Base-by-base conservation (phyloP, 2,329 filamentous ascomycete genomes). In the Diaporthe eres region DNA sequence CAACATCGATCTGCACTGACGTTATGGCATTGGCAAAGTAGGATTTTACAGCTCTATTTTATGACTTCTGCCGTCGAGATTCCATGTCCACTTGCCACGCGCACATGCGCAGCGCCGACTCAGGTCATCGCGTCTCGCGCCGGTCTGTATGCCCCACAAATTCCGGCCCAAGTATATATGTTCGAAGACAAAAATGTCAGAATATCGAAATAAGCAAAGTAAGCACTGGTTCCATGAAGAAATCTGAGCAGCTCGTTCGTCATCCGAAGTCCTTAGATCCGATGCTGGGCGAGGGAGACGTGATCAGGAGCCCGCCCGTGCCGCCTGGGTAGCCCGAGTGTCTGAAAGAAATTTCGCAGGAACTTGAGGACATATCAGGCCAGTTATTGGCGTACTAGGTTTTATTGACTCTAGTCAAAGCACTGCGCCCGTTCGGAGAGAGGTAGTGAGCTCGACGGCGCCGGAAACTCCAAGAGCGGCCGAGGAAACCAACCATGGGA, bases 351-450 rank as follows among this genome's bases (percentile, higher is more conserved):
- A n/a, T 55, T 22, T 9, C 15, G 9, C 22, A 9, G 2, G n/a
- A 31, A 9, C 1, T 1, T 12, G 49, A 6, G 15, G 12, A 13
- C 0, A 8, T 22, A 2, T 8, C 49, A 31, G 47, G 2, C 15
- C 13, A 3, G 4, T 19, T 22, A 0, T 4, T 19, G 9, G 13
- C 2, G 1, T 37, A 7, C 2, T 28, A 7, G 2, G 19, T 28
- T 4, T 2, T 28, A 2, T 8, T 1, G 22, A 0, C 13, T 4
- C 4, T 19, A 6, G 2, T 9, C 4, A 19, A 42, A 3, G 47
- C 2, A 9, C 3, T 53, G n/a, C 4, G 28, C 4, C 3, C 19
- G 47, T 28, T 13, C n/a, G 22, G 15, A 12, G 7, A 17, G 47
- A 8, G 8, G 2, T 3, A 13, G 9, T 19, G 19, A 25, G 1